A percentile compares a stretch with the other conserved stretches of the same genome.
Conservation (phyloP, 2,329 filamentous ascomycete genomes). For the Diaporthe ampelina region DNA sequence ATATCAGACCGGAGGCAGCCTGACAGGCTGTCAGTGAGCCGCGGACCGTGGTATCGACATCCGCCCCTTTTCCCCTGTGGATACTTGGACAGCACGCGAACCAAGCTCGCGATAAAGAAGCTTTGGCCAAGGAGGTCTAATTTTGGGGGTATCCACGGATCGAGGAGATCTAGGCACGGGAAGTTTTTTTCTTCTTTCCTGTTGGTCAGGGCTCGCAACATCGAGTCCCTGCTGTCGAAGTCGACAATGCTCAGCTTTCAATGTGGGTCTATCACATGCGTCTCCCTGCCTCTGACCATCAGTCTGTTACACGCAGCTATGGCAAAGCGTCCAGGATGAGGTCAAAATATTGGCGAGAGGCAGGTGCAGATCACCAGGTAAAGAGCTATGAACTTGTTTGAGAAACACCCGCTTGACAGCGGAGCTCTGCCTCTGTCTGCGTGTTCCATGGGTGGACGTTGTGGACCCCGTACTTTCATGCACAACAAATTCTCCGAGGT, state of each 20-base stretch:
- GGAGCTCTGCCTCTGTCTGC: conserved; percentile 33
- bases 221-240: not conserved
- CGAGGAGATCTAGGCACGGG: conserved; percentile 11
- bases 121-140: conserved; percentile 35
- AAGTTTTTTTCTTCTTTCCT: not conserved
- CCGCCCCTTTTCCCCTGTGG: conserved; percentile 35
- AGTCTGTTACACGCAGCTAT: not conserved
- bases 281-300: not conserved
- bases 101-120: conserved; percentile 28
- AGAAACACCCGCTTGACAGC: conserved; percentile 16
- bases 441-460: conserved; percentile 15
- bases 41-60: conserved; percentile 8
- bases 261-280: not conserved
- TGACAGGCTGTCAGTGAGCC: conserved; percentile 25
- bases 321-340: not conserved
- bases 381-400: conserved; percentile 11
- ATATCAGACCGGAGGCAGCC: conserved; percentile 13
- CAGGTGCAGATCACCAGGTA: not conserved
- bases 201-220: not conserved
- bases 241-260: not conserved
- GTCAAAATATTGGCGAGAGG: not conserved
- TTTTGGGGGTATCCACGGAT: conserved; percentile 29
- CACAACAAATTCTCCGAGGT: conserved; percentile 24
- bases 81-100: conserved; percentile 16
- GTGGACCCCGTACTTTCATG: conserved; percentile 27